Percentiles rank a stretch among this genome's conserved stretches.
Conservation (phyloP, 495 filamentous ascomycete genomes). For the Xylaria curta region DNA sequence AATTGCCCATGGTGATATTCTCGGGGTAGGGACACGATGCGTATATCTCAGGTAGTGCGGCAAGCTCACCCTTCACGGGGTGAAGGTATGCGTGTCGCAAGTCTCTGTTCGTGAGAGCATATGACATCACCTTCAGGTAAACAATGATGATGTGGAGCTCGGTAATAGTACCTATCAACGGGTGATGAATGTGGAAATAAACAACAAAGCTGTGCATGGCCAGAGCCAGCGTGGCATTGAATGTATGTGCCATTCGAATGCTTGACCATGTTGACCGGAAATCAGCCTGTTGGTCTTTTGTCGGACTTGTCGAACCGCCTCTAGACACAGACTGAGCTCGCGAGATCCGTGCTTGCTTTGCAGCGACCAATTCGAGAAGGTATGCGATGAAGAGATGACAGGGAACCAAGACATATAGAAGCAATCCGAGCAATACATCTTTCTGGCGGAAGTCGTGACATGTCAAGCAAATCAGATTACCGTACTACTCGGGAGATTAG, state of each 20-base stretch:
- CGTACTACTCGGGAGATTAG: slow-evolving; percentile 67
- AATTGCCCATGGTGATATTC: slow-evolving; percentile 86
- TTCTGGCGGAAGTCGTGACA: slow-evolving; percentile 86
- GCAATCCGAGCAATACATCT: slow-evolving; percentile 75
- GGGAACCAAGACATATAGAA: slow-evolving; percentile 84
- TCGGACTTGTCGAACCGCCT: slow-evolving; percentile 54
- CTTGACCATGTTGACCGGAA: slow-evolving; percentile 78
- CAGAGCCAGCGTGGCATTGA: slow-evolving; percentile 85
- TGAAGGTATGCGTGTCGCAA: slow-evolving; percentile 86
- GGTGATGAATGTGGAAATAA: slow-evolving; percentile 89
- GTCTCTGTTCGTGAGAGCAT: slow-evolving; percentile 95
- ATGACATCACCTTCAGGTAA: slow-evolving; percentile 93
- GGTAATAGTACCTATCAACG: slow-evolving; percentile 87
- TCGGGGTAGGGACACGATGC: slow-evolving; percentile 81
- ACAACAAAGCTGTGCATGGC: slow-evolving; percentile 81
- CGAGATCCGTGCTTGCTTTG: slow-evolving; percentile 71
- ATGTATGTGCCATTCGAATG: slow-evolving; percentile 75
- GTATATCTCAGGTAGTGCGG: slow-evolving; percentile 79
- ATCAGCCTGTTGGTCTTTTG: slow-evolving; percentile 61
- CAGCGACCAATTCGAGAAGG: slow-evolving; percentile 81
- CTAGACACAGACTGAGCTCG: slow-evolving; percentile 67
- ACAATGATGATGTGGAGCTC: slow-evolving; percentile 94
- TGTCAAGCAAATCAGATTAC: slow-evolving; percentile 87
- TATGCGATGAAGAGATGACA: slow-evolving; percentile 90
- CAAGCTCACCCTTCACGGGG: slow-evolving; percentile 62